These are phyloP conservation scores for Apodospora peruviana DNA, from an alignment of 495 filamentous ascomycete species.

Conservation along the genomic window DNA sequence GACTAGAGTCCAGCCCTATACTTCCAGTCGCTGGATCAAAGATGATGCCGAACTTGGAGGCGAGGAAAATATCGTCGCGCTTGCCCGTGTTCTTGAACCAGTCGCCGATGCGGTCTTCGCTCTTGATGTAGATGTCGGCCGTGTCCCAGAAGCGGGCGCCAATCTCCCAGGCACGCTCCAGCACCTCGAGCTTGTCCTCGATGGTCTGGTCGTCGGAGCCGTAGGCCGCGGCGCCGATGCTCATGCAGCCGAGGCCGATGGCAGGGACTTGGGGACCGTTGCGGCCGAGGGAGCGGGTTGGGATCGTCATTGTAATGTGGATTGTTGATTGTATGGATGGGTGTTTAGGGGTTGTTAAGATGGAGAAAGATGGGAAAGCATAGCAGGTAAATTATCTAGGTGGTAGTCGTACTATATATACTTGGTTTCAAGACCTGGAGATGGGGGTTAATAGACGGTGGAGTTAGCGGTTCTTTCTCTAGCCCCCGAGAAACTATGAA, in stretches of 20 bases:
- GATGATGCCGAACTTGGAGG: constrained; percentile 56
- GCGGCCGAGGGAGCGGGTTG: constrained; percentile 36
- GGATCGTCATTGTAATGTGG: too few relatives aligned
- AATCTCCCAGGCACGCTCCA: constrained; percentile 13
- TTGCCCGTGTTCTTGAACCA: constrained; percentile 66
- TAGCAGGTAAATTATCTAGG: too few relatives aligned
- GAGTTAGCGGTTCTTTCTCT: too few relatives aligned
- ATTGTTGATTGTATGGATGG: too few relatives aligned
- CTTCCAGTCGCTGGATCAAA: constrained; percentile 4
- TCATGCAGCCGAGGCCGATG: constrained; percentile 53
- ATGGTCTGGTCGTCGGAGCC: constrained; percentile 20
- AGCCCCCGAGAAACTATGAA: too few relatives aligned
- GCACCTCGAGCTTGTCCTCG: constrained; percentile 6
- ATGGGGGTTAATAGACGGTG: too few relatives aligned
- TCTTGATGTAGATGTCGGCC: constrained; percentile 74
- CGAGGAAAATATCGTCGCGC: constrained; percentile 59
- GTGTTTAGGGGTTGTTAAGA: too few relatives aligned
- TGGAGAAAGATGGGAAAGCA: too few relatives aligned
- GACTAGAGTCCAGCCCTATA: constrained; percentile 52
- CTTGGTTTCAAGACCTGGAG: too few relatives aligned
- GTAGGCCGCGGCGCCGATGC: constrained; percentile 33
- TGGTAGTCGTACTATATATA: too few relatives aligned
- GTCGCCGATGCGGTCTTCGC: constrained; percentile 51
- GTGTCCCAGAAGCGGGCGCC: constrained; percentile 61
- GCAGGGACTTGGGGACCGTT: constrained; percentile 49